A percentile compares a stretch with the other conserved stretches of the same genome.
Evolutionary conservation across 495 filamentous ascomycete species (phyloP).

Genomic region (Neurospora pannonica): DNA sequence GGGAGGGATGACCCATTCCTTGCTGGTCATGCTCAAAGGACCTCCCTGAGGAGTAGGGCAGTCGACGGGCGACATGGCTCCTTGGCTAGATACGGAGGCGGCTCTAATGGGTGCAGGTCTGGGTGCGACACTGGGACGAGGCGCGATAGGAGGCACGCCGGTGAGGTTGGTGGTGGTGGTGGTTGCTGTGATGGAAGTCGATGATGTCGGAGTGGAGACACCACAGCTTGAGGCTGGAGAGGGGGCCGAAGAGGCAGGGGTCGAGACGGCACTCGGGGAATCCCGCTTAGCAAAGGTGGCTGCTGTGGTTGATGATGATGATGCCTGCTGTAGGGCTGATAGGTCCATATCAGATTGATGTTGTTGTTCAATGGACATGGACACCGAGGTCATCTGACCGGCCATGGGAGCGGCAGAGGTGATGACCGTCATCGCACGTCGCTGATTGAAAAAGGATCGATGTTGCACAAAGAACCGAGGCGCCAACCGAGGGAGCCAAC

Average conservation of each 20-base stretch:
- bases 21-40: slow-evolving; percentile 53
- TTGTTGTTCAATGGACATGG: slow-evolving; percentile 1
- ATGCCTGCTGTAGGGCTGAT: neutral
- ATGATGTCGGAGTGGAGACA: slow-evolving; percentile 15
- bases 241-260: slow-evolving; percentile 17
- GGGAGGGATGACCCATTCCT: slow-evolving; percentile 82
- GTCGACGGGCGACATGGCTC: slow-evolving; percentile 16
- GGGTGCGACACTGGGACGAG: slow-evolving; percentile 18
- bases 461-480: neutral
- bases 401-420: neutral
- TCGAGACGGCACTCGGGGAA: slow-evolving; percentile 13
- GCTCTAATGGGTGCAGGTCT: slow-evolving; percentile 7
- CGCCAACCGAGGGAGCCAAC: neutral
- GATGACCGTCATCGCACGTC: slow-evolving; percentile 5
- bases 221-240: slow-evolving; percentile 11
- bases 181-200: slow-evolving; percentile 4
- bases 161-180: neutral
- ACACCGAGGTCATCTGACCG: neutral
- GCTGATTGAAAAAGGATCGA: neutral
- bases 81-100: slow-evolving; percentile 10
- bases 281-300: slow-evolving; percentile 1
- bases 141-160: slow-evolving; percentile 14
- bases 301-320: slow-evolving; percentile 4
- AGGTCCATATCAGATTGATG: slow-evolving; percentile 1
- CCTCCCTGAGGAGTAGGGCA: slow-evolving; percentile 12